Conservation (phyloP, 1,284 basidiomycete species). For the Pseudozyma flocculosa region DNA sequence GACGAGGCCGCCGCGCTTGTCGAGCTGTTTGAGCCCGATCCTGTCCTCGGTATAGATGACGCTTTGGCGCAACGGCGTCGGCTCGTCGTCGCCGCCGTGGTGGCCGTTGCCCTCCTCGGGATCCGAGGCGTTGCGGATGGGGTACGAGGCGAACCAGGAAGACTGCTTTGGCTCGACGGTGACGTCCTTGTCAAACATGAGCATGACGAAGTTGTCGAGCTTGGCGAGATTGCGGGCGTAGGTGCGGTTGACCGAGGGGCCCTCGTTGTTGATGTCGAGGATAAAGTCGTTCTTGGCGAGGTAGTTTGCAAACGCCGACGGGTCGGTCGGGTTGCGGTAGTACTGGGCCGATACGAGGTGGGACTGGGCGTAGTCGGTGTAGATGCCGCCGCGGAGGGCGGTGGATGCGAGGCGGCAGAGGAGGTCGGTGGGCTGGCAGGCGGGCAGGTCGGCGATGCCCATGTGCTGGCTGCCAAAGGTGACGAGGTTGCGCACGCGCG, state of each 20-base stretch:
- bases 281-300: constrained; percentile 66
- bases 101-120: background rate
- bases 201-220: constrained; percentile 57
- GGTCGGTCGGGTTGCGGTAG: constrained; percentile 72
- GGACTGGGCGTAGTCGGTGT: constrained; percentile 62
- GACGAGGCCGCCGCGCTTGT: constrained; percentile 66
- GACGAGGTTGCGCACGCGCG: constrained; percentile 65
- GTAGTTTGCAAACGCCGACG: constrained; percentile 70
- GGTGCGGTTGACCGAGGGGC: constrained; percentile 19
- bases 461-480: constrained; percentile 64
- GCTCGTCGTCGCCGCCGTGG: constrained; percentile 10
- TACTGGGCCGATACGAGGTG: constrained; percentile 76
- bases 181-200: constrained; percentile 51
- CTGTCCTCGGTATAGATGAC: constrained; percentile 80
- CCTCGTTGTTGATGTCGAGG: constrained; percentile 59
- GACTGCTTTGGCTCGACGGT: constrained; percentile 52
- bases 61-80: constrained; percentile 72
- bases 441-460: constrained; percentile 77
- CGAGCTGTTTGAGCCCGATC: constrained; percentile 77
- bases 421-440: constrained; percentile 68
- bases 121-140: constrained; percentile 29
- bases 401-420: constrained; percentile 65
- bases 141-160: constrained; percentile 52
- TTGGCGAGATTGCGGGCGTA: constrained; percentile 48
- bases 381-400: constrained; percentile 74